phyloP scores from a whole-genome alignment of 2,329 filamentous ascomycete species.

The Fusarium torulosum region DNA sequence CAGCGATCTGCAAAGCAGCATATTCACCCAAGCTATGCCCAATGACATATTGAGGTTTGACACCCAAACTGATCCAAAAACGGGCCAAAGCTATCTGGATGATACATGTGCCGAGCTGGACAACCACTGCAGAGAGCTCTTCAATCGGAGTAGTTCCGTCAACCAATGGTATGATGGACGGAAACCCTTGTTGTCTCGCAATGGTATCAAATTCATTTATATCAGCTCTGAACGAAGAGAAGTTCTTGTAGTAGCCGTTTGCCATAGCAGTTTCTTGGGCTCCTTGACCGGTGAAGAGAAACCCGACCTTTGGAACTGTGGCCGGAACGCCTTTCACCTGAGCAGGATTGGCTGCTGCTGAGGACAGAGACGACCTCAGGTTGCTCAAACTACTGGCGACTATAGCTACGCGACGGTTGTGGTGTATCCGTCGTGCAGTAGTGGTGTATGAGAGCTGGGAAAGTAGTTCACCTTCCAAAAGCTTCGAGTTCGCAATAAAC shows the following conservation, averaged over 20 bases:
- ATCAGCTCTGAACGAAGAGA: not conserved
- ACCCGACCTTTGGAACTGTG: not conserved
- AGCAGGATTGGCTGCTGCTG: rapidly evolving
- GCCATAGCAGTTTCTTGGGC: slow-evolving; percentile 8
- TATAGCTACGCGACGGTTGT: not conserved
- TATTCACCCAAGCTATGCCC: slow-evolving; percentile 58
- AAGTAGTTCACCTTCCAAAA: not conserved
- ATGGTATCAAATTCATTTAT: not conserved
- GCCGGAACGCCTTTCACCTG: not conserved
- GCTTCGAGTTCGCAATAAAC: not conserved
- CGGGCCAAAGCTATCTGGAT: slow-evolving; percentile 33
- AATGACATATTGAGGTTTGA: slow-evolving; percentile 59
- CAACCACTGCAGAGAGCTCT: not conserved
- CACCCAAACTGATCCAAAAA: slow-evolving; percentile 54
- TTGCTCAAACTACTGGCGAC: not conserved
- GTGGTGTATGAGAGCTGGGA: slow-evolving; percentile 4
- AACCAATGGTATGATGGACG: not conserved
- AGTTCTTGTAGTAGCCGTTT: not conserved
- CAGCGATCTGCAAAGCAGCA: slow-evolving; percentile 68
- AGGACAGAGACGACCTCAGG: not conserved
- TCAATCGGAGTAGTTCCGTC: not conserved
- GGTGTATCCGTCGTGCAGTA: not conserved
- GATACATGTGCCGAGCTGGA: not conserved
- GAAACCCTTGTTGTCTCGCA: not conserved
- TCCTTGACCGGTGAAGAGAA: slow-evolving; percentile 1